Evolutionary conservation across 2,329 filamentous ascomycete species (phyloP), one percentile per base, ranked within the genome.

Genomic region (Didymella exigua): DNA sequence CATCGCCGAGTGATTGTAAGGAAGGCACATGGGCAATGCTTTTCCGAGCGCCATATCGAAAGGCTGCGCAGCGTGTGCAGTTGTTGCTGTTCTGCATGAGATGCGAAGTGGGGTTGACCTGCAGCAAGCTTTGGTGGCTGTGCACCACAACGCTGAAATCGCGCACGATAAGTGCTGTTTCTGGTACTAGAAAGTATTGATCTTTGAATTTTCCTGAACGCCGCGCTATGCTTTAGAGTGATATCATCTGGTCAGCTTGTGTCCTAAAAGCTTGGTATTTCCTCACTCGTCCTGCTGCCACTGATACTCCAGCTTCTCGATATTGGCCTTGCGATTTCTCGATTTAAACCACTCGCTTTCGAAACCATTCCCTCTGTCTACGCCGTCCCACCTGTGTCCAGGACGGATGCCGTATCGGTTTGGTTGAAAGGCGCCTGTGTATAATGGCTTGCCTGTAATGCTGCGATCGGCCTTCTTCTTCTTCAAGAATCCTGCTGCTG

Each of bases 381-480:
- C 95, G 5, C 96, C 95, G 80, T 99, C 95, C 95, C 95, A 99
- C 61, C 91, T 82, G 78, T 96, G 91, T 0, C 95, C 96, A 0
- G 95, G 95, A 57, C 88, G 83, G 58, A 99, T 98, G 1, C 90
- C 91, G 77, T 98, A 98, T 18, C 95, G 84, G 81, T 99, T 99
- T 38, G 95, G 95, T 68, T 90, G 84, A 51, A 89, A 90, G 0
- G 88, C 83, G 0, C 93, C 95, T 56, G 86, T 79, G 73, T 98
- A 99, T 4, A 89, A 73, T 4, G 89, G 90, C 61, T 83, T 86
- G 16, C 81, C 83, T 7, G 79, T 81, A 36, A 72, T 72, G 68
- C 74, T 78, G 63, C 76, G 78, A 62, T 73, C 78, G 38, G 67
- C 69, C 57, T 75, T 74, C 62, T 78, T 82, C 76, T 76, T 84